These are phyloP conservation scores for Balansia obtecta DNA, from an alignment of 2,329 filamentous ascomycete species.

Conservation along the genomic window DNA sequence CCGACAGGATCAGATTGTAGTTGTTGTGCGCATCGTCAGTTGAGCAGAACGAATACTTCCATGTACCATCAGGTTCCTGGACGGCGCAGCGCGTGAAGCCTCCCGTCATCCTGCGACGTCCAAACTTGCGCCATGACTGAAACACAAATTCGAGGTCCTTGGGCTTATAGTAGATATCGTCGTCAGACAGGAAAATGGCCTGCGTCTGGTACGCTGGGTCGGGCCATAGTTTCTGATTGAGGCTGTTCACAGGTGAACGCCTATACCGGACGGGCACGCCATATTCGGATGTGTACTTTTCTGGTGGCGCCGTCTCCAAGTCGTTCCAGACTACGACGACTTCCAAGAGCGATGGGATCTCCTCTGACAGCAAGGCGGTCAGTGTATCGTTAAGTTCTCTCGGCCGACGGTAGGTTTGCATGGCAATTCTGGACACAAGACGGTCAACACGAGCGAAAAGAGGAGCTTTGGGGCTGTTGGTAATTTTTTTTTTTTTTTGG, in stretches of 20 bases:
- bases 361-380: constrained; percentile 12
- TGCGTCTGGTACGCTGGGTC: constrained; percentile 24
- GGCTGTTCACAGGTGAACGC: constrained; percentile 19
- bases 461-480: no score
- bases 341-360: constrained; percentile 24
- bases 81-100: constrained; percentile 24
- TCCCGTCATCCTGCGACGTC: constrained; percentile 21
- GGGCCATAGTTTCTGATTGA: constrained; percentile 25
- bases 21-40: constrained; percentile 12
- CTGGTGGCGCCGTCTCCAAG: constrained; percentile 16
- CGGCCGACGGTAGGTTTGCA: constrained; percentile 25
- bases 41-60: constrained; percentile 22
- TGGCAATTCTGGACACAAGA: constrained; percentile 18
- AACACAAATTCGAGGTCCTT: constrained; percentile 28
- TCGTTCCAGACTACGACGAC: constrained; percentile 28
- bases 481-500: background rate
- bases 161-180: constrained; percentile 27
- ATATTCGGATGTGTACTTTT: constrained; percentile 16
- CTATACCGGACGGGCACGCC: constrained; percentile 23
- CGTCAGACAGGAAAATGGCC: constrained; percentile 27
- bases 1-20: constrained; percentile 26
- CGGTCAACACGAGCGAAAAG: background rate
- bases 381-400: constrained; percentile 22
- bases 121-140: constrained; percentile 27
- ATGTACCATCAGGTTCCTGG: constrained; percentile 13